Conservation (phyloP, 2,329 filamentous ascomycete species). For the Podosphaera xanthii region DNA sequence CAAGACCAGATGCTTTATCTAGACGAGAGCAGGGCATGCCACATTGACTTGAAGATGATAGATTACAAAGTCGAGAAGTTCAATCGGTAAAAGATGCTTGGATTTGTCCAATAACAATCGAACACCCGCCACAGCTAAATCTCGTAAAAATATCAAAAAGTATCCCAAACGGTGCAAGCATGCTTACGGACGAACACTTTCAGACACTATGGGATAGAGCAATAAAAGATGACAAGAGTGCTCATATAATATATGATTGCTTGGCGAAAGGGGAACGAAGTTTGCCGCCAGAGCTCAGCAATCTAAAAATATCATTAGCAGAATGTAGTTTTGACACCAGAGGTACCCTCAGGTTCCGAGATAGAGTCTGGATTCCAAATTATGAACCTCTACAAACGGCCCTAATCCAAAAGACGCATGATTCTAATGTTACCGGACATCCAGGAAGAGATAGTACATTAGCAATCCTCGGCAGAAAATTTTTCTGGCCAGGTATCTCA, state of each 20-base stretch:
- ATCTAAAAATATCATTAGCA: background rate
- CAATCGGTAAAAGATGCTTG: no score
- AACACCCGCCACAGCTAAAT: background rate
- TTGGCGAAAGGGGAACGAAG: background rate
- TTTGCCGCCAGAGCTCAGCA: background rate
- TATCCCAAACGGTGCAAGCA: background rate
- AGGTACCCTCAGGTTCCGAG: background rate
- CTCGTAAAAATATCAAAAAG: background rate
- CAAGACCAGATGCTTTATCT: no score
- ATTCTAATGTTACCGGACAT: background rate
- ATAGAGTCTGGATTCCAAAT: background rate
- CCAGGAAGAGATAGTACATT: background rate
- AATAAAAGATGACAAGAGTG: background rate
- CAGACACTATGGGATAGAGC: background rate
- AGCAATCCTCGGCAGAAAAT: background rate
- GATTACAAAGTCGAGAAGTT: background rate
- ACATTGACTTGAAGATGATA: background rate
- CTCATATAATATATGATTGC: background rate
- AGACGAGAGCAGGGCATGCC: background rate
- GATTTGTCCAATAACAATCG: background rate
- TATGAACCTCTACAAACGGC: background rate
- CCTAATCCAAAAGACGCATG: background rate
- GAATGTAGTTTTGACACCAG: background rate
- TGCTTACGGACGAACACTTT: background rate
- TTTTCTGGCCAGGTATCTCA: no score